Evolutionary conservation across 352 stramenopile species (phyloP), one percentile per base, ranked within the genome.

Genomic region (Halophytophthora polymorphica): DNA sequence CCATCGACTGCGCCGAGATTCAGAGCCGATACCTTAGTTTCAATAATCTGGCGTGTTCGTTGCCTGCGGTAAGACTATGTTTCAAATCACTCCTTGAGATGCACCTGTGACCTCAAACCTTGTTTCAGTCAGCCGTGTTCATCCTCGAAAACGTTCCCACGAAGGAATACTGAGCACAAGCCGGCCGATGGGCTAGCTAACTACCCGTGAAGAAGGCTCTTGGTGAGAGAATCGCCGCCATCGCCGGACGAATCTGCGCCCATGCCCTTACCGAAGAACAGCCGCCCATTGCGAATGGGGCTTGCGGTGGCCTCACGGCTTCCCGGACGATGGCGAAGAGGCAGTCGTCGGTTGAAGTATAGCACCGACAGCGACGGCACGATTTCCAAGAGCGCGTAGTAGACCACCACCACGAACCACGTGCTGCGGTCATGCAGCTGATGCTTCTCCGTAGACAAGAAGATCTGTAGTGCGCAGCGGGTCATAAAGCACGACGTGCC

Each of bases 321-420:
- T 23, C 63, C 58, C 25, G 45, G 50, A 25, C 66, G 61, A 19
- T 70, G 66, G 8, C 64, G 67, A 15, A 71, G 61, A 31, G 85
- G 85, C 17, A 95, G 62, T 11, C 82, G 79, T 0, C 83, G 83
- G 54, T 93, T 91, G 55, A 93, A 95, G 50, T 90, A 93, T 31
- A 95, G 40, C 17, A 93, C 77, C 22, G 79, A 83, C 41, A 91
- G 52, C 2, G 79, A 77, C 29, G 85, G 85, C 6, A 90, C 60
- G 43, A 93, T 82, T 64, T 95, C 85, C 36, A 95, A 49, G 7
- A 93, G 50, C 25, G 67, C 80, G 50, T 95, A 95, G 48, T 90
- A 91, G 11, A 92, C 66, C 4, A 93, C 54, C 23, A 95, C 76
- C 3, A 93, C 48, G 59, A 92, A 65, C 83, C 83, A 95, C 40